Evolutionary conservation across 257 asterid species (phyloP).

Genomic region (Nicotiana undulata): DNA sequence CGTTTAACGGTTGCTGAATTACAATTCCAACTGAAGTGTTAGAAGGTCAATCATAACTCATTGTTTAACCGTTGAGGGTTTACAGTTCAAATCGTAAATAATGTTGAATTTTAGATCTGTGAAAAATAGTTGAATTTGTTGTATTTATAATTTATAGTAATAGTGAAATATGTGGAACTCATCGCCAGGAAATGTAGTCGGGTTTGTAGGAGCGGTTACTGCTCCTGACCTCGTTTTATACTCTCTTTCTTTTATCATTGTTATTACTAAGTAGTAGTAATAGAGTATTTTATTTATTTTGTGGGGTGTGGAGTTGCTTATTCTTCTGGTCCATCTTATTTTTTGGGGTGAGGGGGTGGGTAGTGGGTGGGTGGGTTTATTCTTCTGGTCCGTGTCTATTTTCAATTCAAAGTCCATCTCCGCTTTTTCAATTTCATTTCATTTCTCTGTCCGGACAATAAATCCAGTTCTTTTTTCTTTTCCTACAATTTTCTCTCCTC

Average conservation of each 20-base stretch:
- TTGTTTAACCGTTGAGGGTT: no score
- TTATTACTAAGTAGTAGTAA: neutral
- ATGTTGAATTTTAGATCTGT: neutral
- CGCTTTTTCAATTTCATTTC: slow-evolving; percentile 8
- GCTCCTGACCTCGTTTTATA: neutral
- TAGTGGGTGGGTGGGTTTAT: neutral
- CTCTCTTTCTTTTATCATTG: neutral
- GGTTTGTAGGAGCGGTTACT: neutral
- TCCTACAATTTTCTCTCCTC: slow-evolving; percentile 11
- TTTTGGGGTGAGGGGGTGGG: neutral
- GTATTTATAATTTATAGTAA: neutral
- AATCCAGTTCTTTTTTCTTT: neutral
- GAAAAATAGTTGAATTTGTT: neutral
- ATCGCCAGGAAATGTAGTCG: neutral
- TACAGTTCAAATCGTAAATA: neutral
- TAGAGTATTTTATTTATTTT: neutral
- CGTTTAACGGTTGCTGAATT: no score
- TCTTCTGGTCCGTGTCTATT: neutral
- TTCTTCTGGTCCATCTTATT: slow-evolving; percentile 1
- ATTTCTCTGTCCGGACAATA: slow-evolving; percentile 3
- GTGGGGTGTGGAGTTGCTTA: slow-evolving; percentile 7
- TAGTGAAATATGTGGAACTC: neutral
- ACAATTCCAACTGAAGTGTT: no score
- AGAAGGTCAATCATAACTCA: no score
- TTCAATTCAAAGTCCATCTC: neutral